Evolutionary conservation across 495 filamentous ascomycete species (phyloP).

Genomic region (Xylaria bambusicola): DNA sequence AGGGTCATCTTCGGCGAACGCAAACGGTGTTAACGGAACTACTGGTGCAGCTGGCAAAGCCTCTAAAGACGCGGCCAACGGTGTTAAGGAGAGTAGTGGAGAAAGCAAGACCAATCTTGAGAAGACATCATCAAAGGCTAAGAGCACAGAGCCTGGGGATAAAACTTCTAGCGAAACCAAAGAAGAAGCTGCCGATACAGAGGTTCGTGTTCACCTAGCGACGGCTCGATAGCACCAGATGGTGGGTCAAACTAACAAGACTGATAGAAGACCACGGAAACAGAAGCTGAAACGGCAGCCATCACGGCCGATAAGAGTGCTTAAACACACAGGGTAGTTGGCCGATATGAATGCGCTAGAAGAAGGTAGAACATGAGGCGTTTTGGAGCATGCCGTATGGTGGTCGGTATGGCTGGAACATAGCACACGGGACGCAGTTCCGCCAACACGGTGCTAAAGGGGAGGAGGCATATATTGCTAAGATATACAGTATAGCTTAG

Average conservation of each 20-base stretch:
- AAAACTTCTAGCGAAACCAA: slow-evolving; percentile 30
- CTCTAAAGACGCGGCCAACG: slow-evolving; percentile 57
- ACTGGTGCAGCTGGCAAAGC: slow-evolving; percentile 46
- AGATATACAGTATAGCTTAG: slow-evolving; percentile 21
- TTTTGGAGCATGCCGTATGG: slow-evolving; percentile 16
- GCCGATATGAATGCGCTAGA: neutral
- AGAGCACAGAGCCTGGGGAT: slow-evolving; percentile 34
- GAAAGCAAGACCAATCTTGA: slow-evolving; percentile 40
- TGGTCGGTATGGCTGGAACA: slow-evolving; percentile 10
- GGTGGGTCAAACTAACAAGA: slow-evolving; percentile 6
- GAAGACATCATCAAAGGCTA: slow-evolving; percentile 45
- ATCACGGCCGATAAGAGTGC: neutral
- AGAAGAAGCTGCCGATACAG: slow-evolving; percentile 34
- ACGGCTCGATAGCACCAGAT: neutral
- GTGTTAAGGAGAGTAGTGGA: slow-evolving; percentile 48
- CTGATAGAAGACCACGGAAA: slow-evolving; percentile 3
- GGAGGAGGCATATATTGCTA: slow-evolving; percentile 21
- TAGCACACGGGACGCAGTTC: slow-evolving; percentile 7
- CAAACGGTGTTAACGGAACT: slow-evolving; percentile 51
- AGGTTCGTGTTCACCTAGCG: slow-evolving; percentile 30
- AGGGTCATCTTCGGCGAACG: slow-evolving; percentile 17
- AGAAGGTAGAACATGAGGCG: slow-evolving; percentile 15
- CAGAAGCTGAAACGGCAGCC: neutral
- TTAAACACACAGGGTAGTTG: neutral
- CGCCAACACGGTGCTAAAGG: neutral